Conservation (phyloP, 1,139 yeast genomes). For the Sugiyamaella novakii region DNA sequence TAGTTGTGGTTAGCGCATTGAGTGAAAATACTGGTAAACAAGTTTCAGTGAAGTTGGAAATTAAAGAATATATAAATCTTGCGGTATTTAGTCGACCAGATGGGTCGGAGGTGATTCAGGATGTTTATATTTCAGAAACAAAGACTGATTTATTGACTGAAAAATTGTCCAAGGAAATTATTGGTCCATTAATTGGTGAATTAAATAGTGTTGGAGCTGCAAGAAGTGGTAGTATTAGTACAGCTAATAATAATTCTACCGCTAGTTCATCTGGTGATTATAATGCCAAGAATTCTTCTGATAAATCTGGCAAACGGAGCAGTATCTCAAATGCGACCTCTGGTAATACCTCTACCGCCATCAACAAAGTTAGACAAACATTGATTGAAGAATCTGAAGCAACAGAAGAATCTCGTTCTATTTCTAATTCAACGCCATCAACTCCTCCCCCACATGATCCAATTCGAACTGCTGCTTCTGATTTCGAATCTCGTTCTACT, state of each 20-base stretch:
- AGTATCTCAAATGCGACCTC: too few species aligned
- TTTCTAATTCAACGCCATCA: conserved; percentile 6
- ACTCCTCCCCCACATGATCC: conserved; percentile 17
- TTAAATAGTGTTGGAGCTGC: not conserved
- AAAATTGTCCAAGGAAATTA: conserved; percentile 18
- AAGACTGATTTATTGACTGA: conserved; percentile 26
- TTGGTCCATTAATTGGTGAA: conserved; percentile 5
- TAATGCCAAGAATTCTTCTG: not conserved
- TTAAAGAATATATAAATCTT: conserved; percentile 23
- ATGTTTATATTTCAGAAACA: conserved; percentile 29
- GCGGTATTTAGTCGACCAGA: conserved; percentile 33
- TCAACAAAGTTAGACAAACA: not conserved
- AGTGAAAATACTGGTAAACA: conserved; percentile 22
- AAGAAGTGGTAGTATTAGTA: not conserved
- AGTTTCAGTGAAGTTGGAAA: conserved; percentile 25
- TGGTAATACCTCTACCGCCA: not conserved
- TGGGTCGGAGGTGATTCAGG: conserved; percentile 31
- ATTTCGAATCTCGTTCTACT: conserved; percentile 11
- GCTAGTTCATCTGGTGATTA: not conserved
- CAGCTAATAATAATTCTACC: not conserved
- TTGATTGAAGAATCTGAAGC: not conserved
- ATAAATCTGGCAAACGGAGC: not conserved
- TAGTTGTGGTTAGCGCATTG: conserved; percentile 26
- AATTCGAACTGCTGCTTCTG: conserved; percentile 13
- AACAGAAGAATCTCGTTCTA: conserved; percentile 2